phyloP scores from a whole-genome alignment of 129 eudicot species.

The Cynara cardunculus region DNA sequence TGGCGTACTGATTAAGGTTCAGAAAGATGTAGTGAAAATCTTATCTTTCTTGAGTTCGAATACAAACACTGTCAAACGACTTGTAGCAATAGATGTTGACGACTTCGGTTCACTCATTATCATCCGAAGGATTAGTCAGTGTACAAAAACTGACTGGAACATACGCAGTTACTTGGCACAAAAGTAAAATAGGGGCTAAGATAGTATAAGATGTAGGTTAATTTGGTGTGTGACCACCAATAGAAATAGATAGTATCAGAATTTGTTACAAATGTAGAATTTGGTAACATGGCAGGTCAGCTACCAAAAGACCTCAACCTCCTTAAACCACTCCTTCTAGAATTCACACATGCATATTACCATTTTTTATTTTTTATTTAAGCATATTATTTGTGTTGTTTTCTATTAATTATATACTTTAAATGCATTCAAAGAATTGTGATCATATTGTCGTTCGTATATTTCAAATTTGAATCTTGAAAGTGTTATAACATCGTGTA shows the following conservation, averaged over 20 bases:
- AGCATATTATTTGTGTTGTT: neutral
- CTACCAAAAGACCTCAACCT: neutral
- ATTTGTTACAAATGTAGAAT: neutral
- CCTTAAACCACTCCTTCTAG: neutral
- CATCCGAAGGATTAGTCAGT: neutral
- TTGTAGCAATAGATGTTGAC: neutral
- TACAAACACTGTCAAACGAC: neutral
- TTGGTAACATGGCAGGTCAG: neutral
- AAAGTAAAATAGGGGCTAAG: neutral
- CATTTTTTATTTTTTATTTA: neutral
- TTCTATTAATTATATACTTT: neutral
- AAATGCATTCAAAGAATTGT: neutral
- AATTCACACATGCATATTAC: neutral
- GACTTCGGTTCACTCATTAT: neutral
- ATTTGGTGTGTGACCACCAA: neutral
- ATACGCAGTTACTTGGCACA: neutral
- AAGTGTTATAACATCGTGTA: neutral
- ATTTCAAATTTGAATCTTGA: neutral
- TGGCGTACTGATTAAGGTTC: neutral
- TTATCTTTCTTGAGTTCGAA: neutral
- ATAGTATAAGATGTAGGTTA: neutral
- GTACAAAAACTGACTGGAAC: neutral
- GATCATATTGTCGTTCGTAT: neutral
- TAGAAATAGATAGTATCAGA: neutral
- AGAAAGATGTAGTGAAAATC: neutral